These are phyloP conservation scores for Oryza glumipatula DNA, from an alignment of 176 grass and related monocot genomes.

Conservation along the genomic window DNA sequence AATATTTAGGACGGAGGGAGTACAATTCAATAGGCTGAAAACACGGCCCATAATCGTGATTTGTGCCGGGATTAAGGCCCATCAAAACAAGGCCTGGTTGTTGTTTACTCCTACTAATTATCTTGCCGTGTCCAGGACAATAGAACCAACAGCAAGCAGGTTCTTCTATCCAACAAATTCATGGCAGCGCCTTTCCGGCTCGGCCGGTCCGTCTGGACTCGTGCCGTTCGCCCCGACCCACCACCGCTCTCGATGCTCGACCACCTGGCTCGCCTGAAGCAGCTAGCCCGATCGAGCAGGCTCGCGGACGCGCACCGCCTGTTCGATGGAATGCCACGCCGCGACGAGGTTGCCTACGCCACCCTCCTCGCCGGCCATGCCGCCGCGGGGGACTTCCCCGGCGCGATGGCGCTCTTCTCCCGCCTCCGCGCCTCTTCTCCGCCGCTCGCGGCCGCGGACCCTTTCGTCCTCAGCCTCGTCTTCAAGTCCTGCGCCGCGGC, in stretches of 20 bases:
- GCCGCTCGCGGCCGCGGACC: constrained; percentile 37
- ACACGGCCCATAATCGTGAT: not conserved
- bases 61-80: not conserved
- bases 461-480: constrained; percentile 59
- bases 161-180: not conserved
- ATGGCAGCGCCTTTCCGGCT: constrained; percentile 14
- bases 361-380: constrained; percentile 54
- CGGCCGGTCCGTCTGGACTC: not conserved
- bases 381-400: constrained; percentile 26
- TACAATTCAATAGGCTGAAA: not conserved
- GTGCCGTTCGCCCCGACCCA: not conserved
- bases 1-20: no score
- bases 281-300: constrained; percentile 36
- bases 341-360: constrained; percentile 60
- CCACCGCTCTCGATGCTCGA: not conserved
- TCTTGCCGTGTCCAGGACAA: not conserved
- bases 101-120: not conserved
- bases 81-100: not conserved
- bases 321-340: constrained; percentile 56
- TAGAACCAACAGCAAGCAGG: not conserved
- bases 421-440: constrained; percentile 39
- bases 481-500: constrained; percentile 60
- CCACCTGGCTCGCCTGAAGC: constrained; percentile 37
- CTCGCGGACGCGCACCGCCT: constrained; percentile 48
- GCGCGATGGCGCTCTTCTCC: constrained; percentile 56